A percentile compares a stretch with the other conserved stretches of the same genome.
phyloP scores from a whole-genome alignment of 2,329 filamentous ascomycete genomes.

The Diaporthe humulicola region DNA sequence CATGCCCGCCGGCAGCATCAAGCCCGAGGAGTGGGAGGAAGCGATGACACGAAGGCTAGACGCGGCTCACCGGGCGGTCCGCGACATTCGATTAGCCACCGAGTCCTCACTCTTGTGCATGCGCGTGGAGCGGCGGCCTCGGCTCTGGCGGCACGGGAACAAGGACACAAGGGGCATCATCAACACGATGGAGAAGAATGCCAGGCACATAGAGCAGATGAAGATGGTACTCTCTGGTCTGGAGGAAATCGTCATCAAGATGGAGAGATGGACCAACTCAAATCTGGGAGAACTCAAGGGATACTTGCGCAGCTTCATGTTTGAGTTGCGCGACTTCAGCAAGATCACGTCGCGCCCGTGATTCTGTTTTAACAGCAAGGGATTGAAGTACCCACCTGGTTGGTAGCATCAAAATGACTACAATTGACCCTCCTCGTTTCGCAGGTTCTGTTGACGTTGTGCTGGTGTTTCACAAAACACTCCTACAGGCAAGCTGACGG shows the following conservation, averaged over 20 bases:
- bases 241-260: background rate
- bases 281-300: background rate
- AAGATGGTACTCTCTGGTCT: background rate
- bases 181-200: background rate
- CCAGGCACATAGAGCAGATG: background rate
- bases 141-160: background rate
- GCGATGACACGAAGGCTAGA: background rate
- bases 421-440: too few species aligned
- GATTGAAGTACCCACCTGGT: background rate
- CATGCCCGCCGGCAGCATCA: background rate
- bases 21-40: background rate
- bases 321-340: background rate
- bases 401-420: too few species aligned
- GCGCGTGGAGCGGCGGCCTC: background rate
- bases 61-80: background rate
- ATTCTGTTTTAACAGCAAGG: background rate
- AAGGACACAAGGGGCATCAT: background rate
- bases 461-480: too few species aligned
- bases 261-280: background rate
- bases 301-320: background rate
- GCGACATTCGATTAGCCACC: background rate
- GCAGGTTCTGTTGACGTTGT: too few species aligned
- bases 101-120: background rate
- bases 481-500: too few species aligned
- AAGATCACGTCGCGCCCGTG: background rate